A percentile compares a stretch with the other conserved stretches of the same genome.
These are phyloP conservation scores for Syzygium jambos DNA, from an alignment of 345 rosid species.

Conservation along the genomic window DNA sequence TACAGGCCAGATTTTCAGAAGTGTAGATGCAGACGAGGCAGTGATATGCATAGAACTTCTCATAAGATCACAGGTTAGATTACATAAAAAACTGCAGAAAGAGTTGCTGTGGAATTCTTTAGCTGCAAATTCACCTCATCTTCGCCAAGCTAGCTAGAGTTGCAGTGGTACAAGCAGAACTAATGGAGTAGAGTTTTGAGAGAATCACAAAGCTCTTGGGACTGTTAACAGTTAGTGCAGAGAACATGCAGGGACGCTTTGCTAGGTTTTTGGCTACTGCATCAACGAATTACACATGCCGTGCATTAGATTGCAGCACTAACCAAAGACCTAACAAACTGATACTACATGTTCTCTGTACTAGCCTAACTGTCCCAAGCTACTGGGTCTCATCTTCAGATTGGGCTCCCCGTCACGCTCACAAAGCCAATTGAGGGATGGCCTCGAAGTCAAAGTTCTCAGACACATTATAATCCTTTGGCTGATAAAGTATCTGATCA, in stretches of 20 bases:
- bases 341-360: background rate
- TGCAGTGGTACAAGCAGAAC: background rate
- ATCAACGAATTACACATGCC: background rate
- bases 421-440: background rate
- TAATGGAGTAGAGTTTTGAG: background rate
- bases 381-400: no score
- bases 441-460: background rate
- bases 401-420: background rate
- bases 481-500: conserved; percentile 20
- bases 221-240: background rate
- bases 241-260: background rate
- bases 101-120: background rate
- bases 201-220: background rate
- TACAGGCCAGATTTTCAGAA: background rate
- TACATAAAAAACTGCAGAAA: background rate
- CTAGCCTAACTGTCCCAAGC: background rate
- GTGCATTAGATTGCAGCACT: background rate
- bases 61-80: background rate
- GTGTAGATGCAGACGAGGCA: background rate
- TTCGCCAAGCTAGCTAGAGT: background rate
- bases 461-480: conserved; percentile 9
- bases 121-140: background rate
- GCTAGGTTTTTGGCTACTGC: background rate
- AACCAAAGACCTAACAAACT: background rate
- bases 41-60: background rate